phyloP scores from a whole-genome alignment of 2,329 filamentous ascomycete species.

The Colletotrichum sp. region DNA sequence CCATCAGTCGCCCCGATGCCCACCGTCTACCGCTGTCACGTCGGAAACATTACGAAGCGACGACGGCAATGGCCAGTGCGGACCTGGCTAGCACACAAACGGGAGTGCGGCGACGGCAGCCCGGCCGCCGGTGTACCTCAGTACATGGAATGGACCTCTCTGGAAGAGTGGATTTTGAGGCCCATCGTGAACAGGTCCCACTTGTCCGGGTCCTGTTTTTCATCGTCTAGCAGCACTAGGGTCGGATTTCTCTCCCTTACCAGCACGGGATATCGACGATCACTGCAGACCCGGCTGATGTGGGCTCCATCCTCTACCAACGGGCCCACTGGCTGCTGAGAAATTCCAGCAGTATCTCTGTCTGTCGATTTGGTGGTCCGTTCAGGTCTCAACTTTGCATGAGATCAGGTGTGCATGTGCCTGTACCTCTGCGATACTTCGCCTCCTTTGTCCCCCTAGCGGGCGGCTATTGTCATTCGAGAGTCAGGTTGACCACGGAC shows the following conservation, averaged over 20 bases:
- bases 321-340: neutral
- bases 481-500: neutral
- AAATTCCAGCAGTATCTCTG: neutral
- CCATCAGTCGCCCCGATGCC: neutral
- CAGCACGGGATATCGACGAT: neutral
- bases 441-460: neutral
- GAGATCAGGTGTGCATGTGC: neutral
- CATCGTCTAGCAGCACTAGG: neutral
- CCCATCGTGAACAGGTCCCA: neutral
- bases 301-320: neutral
- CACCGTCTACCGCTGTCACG: neutral
- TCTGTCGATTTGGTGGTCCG: neutral
- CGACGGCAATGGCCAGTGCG: neutral
- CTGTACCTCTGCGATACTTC: neutral
- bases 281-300: neutral
- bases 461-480: neutral
- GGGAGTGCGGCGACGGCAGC: neutral
- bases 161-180: neutral
- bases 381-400: neutral
- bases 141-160: neutral
- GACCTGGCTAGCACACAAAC: neutral
- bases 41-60: neutral
- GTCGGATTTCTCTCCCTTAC: neutral
- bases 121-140: neutral
- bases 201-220: neutral